Base-by-base conservation (phyloP, 1,139 yeast genomes). In the Candida pseudoviswanathii region DNA sequence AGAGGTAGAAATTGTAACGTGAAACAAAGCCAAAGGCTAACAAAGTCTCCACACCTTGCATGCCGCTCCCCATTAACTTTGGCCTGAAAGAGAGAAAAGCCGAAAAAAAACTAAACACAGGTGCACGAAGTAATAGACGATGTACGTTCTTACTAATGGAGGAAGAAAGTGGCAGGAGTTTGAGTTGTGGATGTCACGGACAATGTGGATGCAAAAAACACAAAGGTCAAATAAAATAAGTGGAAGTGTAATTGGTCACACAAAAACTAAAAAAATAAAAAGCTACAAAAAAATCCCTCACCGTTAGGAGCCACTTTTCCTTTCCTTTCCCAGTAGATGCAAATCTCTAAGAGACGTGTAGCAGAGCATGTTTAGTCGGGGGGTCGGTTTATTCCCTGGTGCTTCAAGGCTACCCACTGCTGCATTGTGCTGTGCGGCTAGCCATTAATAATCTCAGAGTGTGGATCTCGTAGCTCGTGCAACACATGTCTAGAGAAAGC, bases 191-290 rank as follows among this genome's bases (percentile, higher is more conserved):
- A 42, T 25, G 22, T 24, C 26, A 25, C 44, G 44, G 44, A 34
- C 26, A 29, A 25, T 34, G 32, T 43, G 45, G 45, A 43, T 43
- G 45, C 45, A 43, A 43, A 43, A 43, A 41, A 32, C 30, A 27
- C 30, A 27, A 33, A 33, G 7, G 37, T 5, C 11, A 5, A 33
- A 33, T 21, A 32, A 32, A 41, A 11, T n/a, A 9, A 16, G 16
- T 16, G 16, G 16, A 16, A 16, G 16, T 24, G 33, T 21, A 16
- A n/a, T 8, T 38, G 41, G 22, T 38, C 44, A 41, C 45, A 34
- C 45, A 33, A 34, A 32, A 34, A 9, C 3, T 25, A 33, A 16
- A 27, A 27, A 27, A 37, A 37, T 16, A 37, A 37, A 37, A 37
- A 37, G 24, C 16, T 16, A 16, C 16, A 37, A 21, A 37, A 37